Evolutionary conservation across 2,329 filamentous ascomycete genomes (phyloP).

Genomic region (Ceratocystis ficicola): DNA sequence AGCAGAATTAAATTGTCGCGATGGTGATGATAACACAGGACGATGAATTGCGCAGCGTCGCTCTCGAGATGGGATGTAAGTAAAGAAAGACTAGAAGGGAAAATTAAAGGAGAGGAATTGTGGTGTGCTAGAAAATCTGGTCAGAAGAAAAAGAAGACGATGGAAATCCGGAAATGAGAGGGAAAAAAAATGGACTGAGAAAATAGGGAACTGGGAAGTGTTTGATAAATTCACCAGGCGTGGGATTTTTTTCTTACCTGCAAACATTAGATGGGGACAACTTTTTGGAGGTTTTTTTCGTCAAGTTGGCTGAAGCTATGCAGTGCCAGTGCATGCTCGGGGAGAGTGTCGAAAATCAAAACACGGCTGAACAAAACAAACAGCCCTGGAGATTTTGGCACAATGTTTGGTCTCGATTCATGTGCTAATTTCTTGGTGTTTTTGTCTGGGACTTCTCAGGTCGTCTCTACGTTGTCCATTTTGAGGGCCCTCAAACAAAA

Average conservation of each 20-base stretch:
- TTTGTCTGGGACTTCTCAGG: neutral
- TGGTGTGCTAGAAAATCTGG: neutral
- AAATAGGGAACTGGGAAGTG: conserved; percentile 14
- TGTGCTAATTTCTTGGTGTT: neutral
- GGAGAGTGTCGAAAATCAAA: no score
- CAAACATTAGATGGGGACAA: neutral
- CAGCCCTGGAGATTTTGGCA: no score
- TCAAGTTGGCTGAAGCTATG: neutral
- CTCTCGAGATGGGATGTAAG: neutral
- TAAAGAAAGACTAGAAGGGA: conserved; percentile 5
- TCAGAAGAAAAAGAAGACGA: conserved; percentile 7
- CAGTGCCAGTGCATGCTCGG: neutral
- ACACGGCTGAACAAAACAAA: no score
- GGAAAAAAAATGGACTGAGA: conserved; percentile 12
- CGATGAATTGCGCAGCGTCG: conserved; percentile 1
- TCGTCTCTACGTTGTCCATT: neutral
- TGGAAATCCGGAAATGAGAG: conserved; percentile 13
- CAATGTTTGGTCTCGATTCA: neutral
- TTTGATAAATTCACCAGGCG: conserved; percentile 10
- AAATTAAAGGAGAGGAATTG: conserved; percentile 11
- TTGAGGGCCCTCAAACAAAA: neutral
- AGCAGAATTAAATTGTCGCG: neutral
- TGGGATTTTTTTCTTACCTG: conserved; percentile 9
- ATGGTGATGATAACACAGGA: neutral
- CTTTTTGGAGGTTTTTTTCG: conserved; percentile 9